phyloP scores from a whole-genome alignment of 768 basidiomycete species.

The Mycena rebaudengoi region DNA sequence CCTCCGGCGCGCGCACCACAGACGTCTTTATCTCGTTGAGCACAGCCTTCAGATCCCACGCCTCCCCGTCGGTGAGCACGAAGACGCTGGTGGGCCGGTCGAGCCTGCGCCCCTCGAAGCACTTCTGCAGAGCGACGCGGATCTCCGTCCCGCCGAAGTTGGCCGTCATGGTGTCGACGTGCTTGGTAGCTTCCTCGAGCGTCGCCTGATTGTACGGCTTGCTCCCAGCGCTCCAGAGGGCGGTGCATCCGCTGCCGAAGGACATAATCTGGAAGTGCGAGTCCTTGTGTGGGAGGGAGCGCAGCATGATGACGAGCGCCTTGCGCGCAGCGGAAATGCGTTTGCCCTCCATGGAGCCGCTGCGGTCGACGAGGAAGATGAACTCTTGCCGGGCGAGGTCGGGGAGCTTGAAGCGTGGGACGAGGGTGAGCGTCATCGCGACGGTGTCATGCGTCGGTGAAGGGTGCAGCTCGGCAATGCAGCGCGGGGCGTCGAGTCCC shows the following conservation, averaged over 20 bases:
- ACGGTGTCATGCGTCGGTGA: conserved; percentile 27
- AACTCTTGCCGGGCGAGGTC: conserved; percentile 50
- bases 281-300: conserved; percentile 41
- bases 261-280: conserved; percentile 53
- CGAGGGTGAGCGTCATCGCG: conserved; percentile 17
- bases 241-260: conserved; percentile 36
- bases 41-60: conserved; percentile 11
- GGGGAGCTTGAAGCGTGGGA: conserved; percentile 60
- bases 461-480: too few relatives aligned
- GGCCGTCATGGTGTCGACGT: conserved; percentile 46
- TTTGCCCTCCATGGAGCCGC: too few relatives aligned
- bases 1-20: conserved; percentile 26
- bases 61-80: conserved; percentile 55
- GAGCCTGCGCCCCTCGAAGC: conserved; percentile 35
- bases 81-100: conserved; percentile 48
- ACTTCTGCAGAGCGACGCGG: conserved; percentile 35
- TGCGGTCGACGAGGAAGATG: conserved; percentile 56
- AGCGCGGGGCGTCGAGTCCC: conserved; percentile 50
- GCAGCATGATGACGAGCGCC: conserved; percentile 39
- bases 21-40: conserved; percentile 17
- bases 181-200: conserved; percentile 38
- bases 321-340: too few relatives aligned
- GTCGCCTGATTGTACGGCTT: conserved; percentile 26
- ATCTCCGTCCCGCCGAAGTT: conserved; percentile 53
- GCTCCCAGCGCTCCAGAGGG: conserved; percentile 41